Evolutionary conservation across 2,329 filamentous ascomycete genomes (phyloP), one percentile per base, ranked within the genome.

Genomic region (Hypomyces rosellus): DNA sequence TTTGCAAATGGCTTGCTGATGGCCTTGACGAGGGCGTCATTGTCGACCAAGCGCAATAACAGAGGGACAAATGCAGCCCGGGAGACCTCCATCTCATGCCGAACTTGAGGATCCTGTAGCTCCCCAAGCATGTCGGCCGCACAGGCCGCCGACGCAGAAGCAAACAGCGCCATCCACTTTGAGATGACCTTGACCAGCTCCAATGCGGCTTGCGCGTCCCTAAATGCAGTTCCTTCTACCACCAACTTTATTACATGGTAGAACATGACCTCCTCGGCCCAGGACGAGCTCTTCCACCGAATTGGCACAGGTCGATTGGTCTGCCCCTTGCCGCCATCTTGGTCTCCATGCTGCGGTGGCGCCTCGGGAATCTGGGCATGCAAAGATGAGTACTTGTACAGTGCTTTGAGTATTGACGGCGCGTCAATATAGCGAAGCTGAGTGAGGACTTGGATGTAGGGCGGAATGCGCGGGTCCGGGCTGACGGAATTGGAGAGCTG

Each of bases 211-310:
- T 71, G 64, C 14, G 66, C 60, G 20, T 69, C 70, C 50, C 63
- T 68, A 44, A 82, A 77, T 1, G 72, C 74, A 1, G 63, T 66
- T 0, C 75, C 78, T 44, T 78, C 71, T 1, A 75, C 86, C 46
- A 97, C 90, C 0, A 85, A 87, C 69, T 95, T 96, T 2, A 89
- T 89, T 46, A 99, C 89, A 3, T 91, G 84, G 67, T 96, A 95
- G 62, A 96, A 86, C 69, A 97, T 88, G 46, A 93, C 85, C 70
- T 96, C 96, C 65, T 99, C 93, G 0, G 86, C 67, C 53, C 71
- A 71, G 55, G 80, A 82, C 1, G 81, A 84, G 63, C 68, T 78
- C 46, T 65, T 70, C 81, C 81, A 85, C 53, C 74, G 65, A 30
- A 63, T 51, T 1, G 54, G 45, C 16, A 62, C 54, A 13, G 59